These are phyloP conservation scores for Xylogone sp. DNA, from an alignment of 2,329 filamentous ascomycete genomes.

Conservation along the genomic window DNA sequence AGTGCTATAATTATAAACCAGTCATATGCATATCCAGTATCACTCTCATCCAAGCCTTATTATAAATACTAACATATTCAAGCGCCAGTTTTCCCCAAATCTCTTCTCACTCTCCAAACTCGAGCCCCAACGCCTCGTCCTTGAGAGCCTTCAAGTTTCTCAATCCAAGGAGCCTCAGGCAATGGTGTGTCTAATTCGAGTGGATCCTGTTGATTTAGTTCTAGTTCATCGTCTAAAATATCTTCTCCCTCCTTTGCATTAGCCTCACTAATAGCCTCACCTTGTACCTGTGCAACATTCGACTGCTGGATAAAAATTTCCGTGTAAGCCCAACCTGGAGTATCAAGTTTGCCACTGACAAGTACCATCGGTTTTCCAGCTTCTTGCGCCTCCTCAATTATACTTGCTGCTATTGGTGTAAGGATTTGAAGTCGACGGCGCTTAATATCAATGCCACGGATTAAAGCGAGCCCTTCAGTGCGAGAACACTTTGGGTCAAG, in stretches of 20 bases:
- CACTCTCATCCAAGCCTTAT: neutral
- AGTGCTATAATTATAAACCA: no score
- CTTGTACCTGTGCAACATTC: constrained; percentile 1
- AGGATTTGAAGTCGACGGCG: constrained; percentile 58
- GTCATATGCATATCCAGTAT: no score
- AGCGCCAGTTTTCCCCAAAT: constrained; percentile 42
- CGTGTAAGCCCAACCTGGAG: constrained; percentile 66
- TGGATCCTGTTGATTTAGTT: neutral
- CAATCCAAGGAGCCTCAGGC: constrained; percentile 52
- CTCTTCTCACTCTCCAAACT: constrained; percentile 61
- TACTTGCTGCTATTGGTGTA: constrained; percentile 48
- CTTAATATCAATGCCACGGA: constrained; percentile 63
- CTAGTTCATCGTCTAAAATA: constrained; percentile 3
- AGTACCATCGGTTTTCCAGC: constrained; percentile 53
- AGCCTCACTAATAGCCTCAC: constrained; percentile 3
- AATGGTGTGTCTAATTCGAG: neutral
- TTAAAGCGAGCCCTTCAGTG: constrained; percentile 60
- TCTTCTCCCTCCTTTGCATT: constrained; percentile 4
- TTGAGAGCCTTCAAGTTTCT: constrained; percentile 50
- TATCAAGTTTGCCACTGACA: constrained; percentile 65
- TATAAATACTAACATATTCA: neutral
- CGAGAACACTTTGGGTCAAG: constrained; percentile 58
- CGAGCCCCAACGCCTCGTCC: constrained; percentile 54
- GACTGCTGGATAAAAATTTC: constrained; percentile 51
- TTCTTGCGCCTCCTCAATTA: constrained; percentile 36